Evolutionary conservation across 768 basidiomycete genomes (phyloP).

Genomic region (Tylopilus felleus): DNA sequence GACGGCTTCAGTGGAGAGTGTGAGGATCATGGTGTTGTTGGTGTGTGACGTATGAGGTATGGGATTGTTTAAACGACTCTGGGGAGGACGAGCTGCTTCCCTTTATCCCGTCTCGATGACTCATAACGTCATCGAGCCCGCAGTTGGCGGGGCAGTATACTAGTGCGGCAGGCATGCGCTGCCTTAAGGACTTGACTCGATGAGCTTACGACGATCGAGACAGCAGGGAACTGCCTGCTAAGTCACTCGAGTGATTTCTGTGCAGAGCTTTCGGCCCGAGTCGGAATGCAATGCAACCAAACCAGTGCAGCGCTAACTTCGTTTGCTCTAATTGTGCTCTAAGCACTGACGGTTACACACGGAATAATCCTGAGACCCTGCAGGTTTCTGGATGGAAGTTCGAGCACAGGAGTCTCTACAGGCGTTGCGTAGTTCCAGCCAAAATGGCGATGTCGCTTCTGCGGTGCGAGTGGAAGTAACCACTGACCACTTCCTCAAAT

Average conservation of each 20-base stretch:
- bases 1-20: slow-evolving; percentile 24
- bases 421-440: neutral
- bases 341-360: too few species aligned
- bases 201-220: neutral
- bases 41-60: neutral
- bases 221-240: neutral
- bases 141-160: neutral
- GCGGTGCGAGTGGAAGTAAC: neutral
- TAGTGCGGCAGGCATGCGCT: neutral
- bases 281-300: neutral
- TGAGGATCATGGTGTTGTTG: slow-evolving; percentile 21
- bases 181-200: neutral
- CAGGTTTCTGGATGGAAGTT: too few species aligned
- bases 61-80: neutral
- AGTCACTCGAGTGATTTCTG: neutral
- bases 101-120: slow-evolving; percentile 3
- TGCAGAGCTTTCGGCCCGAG: too few species aligned
- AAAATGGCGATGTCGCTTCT: neutral
- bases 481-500: too few species aligned
- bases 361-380: too few species aligned
- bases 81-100: neutral
- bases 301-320: neutral
- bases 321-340: too few species aligned
- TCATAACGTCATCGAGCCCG: neutral
- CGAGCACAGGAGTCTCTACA: too few species aligned